Base-by-base conservation (phyloP, 495 filamentous ascomycete genomes). In the Aspergillus campestris region DNA sequence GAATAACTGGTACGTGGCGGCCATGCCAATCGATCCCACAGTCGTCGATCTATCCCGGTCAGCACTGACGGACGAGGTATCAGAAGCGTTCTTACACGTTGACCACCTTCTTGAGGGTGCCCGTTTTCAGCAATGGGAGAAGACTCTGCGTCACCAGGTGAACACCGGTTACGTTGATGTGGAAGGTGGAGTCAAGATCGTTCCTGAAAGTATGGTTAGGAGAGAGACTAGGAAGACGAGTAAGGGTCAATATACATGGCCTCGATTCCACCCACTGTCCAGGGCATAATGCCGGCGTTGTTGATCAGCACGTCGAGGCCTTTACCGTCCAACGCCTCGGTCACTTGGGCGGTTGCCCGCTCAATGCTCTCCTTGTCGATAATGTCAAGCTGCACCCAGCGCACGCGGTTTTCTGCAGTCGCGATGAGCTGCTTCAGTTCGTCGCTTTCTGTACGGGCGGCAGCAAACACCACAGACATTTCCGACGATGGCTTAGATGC, bases 241-340 rank as follows among this genome's bases (percentile, higher is more conserved):
- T 1, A 24, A 4, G 18, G 4, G 18, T 24, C 18, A 24, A 40
- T 45, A 46, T 58, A 73, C 69, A 71, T 70, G 24, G 47, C 45
- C 38, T 57, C 55, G 11, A 67, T 38, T 8, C 61, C 60, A 6
- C 41, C 52, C 7, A 42, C 37, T 1, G 54, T 49, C 27, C 55
- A 44, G 53, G 53, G 45, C 38, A 46, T 43, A 8, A 58, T 45
- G 4, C 70, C 75, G 0, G 65, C 74, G 46, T 79, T 77, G 46
- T 76, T 74, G 34, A 81, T 69, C 15, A 82, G 50, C 31, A 72
- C 61, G 47, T 80, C 77, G 0, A 80, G 61, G 0, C 54, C 61
- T 39, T 70, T 69, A 11, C 62, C 66, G 6, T 60, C 62, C 18
- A 74, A 60, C 8, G 56, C 50, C 7, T 55, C 41, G 13, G 65